Percentiles rank a stretch among this genome's conserved stretches.
Evolutionary conservation across 2,329 filamentous ascomycete species (phyloP).

Genomic region (Fusarium secorum): DNA sequence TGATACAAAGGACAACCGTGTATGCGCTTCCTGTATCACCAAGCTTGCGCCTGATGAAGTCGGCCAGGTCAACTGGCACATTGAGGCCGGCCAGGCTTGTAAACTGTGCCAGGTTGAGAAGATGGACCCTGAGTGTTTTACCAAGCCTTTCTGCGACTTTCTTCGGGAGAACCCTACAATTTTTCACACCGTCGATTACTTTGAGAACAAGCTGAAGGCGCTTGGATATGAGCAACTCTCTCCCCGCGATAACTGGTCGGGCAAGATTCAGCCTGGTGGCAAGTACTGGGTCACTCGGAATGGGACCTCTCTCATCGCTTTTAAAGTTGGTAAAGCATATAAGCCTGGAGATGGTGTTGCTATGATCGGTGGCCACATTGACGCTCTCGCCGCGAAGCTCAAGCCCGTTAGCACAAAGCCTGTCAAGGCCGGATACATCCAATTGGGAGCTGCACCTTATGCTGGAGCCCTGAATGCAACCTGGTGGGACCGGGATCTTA

Average conservation of each 20-base stretch:
- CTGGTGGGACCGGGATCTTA: slow-evolving; percentile 97
- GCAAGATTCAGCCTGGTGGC: slow-evolving; percentile 76
- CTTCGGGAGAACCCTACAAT: slow-evolving; percentile 90
- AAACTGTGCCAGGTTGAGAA: slow-evolving; percentile 50
- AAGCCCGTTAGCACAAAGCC: slow-evolving; percentile 90
- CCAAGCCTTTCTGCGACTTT: slow-evolving; percentile 86
- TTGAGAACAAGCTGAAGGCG: slow-evolving; percentile 74
- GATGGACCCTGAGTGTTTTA: slow-evolving; percentile 70
- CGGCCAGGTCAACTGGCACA: slow-evolving; percentile 45
- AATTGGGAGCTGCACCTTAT: slow-evolving; percentile 92
- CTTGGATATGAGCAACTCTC: slow-evolving; percentile 80
- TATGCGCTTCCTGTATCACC: slow-evolving; percentile 52
- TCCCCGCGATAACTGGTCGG: slow-evolving; percentile 79
- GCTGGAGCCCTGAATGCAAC: slow-evolving; percentile 86
- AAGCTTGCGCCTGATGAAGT: slow-evolving; percentile 43
- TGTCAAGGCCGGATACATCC: slow-evolving; percentile 84
- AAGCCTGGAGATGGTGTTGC: slow-evolving; percentile 85
- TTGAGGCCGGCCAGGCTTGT: slow-evolving; percentile 42
- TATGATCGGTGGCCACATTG: slow-evolving; percentile 91
- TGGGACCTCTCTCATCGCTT: slow-evolving; percentile 84
- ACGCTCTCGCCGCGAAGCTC: slow-evolving; percentile 87
- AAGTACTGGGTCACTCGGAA: slow-evolving; percentile 92
- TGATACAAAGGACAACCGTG: slow-evolving; percentile 45
- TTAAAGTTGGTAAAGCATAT: slow-evolving; percentile 82
- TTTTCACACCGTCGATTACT: slow-evolving; percentile 86